Conservation (phyloP, 2,329 filamentous ascomycete species). For the Exserohilum rostratum region DNA sequence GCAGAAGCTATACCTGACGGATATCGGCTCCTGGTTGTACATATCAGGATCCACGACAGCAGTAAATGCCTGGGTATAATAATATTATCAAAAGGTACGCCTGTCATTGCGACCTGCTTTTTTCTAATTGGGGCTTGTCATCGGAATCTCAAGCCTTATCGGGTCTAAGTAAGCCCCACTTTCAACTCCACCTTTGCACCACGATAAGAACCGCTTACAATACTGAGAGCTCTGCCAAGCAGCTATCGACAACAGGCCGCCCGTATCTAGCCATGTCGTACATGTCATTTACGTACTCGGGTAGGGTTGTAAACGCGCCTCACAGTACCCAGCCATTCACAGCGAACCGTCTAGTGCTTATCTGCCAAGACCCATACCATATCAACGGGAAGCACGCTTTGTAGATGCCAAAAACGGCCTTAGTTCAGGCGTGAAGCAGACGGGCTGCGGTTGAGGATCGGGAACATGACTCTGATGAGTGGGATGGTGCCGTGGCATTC, state of each 20-base stretch:
- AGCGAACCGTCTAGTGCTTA: conserved; percentile 1
- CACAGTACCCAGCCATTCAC: neutral
- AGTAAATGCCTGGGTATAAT: neutral
- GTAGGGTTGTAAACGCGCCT: neutral
- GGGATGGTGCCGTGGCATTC: neutral
- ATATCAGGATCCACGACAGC: no score
- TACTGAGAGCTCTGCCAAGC: neutral
- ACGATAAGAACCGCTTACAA: conserved; percentile 4
- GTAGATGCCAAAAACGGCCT: neutral
- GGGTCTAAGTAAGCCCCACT: neutral
- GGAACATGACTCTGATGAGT: conserved; percentile 1
- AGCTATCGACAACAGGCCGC: neutral
- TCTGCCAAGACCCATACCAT: neutral
- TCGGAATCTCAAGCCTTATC: conserved; percentile 5
- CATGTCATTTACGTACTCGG: conserved; percentile 5
- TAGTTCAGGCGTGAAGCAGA: neutral
- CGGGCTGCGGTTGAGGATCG: neutral
- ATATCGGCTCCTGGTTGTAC: no score
- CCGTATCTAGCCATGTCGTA: neutral
- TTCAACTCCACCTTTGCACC: conserved; percentile 5
- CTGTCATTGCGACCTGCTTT: neutral
- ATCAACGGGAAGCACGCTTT: neutral
- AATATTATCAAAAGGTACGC: neutral
- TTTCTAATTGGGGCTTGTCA: neutral
- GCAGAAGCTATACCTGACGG: no score